Base-by-base conservation (phyloP, 768 basidiomycete species). In the Tylopilus sp. region DNA sequence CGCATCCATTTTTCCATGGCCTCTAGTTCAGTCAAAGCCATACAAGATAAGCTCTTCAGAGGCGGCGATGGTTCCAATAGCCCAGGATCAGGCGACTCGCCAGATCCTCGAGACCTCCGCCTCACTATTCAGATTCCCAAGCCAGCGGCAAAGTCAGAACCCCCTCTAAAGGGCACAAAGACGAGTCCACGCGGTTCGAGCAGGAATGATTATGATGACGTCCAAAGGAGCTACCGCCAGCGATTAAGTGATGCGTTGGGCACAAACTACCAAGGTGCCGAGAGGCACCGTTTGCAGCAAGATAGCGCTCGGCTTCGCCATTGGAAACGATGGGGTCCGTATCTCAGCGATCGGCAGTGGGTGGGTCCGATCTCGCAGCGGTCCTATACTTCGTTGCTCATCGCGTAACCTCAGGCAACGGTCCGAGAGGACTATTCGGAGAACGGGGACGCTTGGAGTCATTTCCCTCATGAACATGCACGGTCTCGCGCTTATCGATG, bases 281-380 rank as follows among this genome's bases (percentile, higher is more conserved):
- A 99, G 74, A 83, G 83, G 59, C 77, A 88, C 70, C 83, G 95
- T 45, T 81, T 99, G n/a, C 73, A 84, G 45, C 89, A 98, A 63
- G 91, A 93, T 59, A 85, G 80, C 53, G 76, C 78, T 45, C 86
- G 83, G 60, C 85, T 91, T 59, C 79, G 79, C 45, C 95, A 98
- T 71, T 99, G 97, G 97, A 98, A 98, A 73, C 80, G 92, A 62
- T 98, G 96, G 96, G 97, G 97, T 19, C 97, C 97, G 16, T 99
- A 99, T 75, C 80, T 99, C 48, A 87, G 87, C 53, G 97, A 99
- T 72, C 80, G 97, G 53, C 97, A 98, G 78, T 99, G 97, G 97
- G 96, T 92, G 56, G 58, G 86, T 26, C 3, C 19, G 22, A 34
- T 25, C 21, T 65, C n/a, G 21, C 17, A 24, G 19, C 28, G 16